Evolutionary conservation across 2,329 filamentous ascomycete genomes (phyloP), one percentile per base, ranked within the genome.

Genomic region (Diaporthe sp.): DNA sequence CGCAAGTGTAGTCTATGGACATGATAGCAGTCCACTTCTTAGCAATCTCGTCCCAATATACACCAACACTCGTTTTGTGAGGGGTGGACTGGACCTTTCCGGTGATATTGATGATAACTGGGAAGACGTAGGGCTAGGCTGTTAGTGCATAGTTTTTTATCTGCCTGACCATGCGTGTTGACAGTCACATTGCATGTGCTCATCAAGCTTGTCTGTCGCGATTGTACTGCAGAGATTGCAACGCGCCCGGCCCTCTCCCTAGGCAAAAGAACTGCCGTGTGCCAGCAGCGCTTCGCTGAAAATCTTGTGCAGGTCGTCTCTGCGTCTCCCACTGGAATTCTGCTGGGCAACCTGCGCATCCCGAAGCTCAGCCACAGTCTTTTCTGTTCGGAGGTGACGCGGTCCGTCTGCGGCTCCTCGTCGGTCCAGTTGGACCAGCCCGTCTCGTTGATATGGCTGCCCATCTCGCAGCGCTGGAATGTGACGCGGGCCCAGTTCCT

Each of bases 101-200:
- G n/a, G 5, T 53, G 49, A 51, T 53, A 53, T 25, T n/a, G 10
- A 28, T 53, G 51, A 8, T 4, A 28, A 6, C 1, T 28, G 17
- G 10, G 51, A 28, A 15, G 25, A 34, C 34, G 25, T 31, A 17
- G 28, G 5, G 28, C 15, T 13, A 12, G 17, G 13, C 1, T 34
- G 15, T 20, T 17, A 7, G 13, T 57, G 25, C 28, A 15, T 57
- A 20, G 13, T 15, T 55, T 22, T 12, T 68, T 53, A 20, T 22
- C 47, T 68, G 65, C 65, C 65, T 53, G 65, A 28, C 65, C 65
- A 49, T 68, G 65, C 65, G 65, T 68, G 65, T 47, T 53, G 34
- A 20, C 37, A 39, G 65, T 68, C 65, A 55, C 49, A 55, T 70
- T 70, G 65, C 65, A 70, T 70, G 34, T 55, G 65, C 65, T 55